phyloP scores from a whole-genome alignment of 2,329 filamentous ascomycete species.

The Capronia coronata region DNA sequence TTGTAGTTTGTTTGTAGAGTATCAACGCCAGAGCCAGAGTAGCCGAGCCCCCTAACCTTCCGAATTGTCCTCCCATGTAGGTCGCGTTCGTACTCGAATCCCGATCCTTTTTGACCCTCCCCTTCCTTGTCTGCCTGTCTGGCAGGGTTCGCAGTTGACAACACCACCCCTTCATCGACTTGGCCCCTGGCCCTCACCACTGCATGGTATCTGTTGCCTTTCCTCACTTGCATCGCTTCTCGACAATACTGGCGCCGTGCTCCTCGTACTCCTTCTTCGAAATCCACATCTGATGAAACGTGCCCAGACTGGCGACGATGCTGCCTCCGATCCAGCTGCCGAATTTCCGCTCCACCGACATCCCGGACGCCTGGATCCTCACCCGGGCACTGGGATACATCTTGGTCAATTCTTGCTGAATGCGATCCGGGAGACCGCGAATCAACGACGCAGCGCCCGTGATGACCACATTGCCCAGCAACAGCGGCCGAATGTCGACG shows the following conservation, averaged over 20 bases:
- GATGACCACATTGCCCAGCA: conserved; percentile 86
- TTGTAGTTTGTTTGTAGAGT: too few species aligned
- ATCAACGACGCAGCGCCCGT: conserved; percentile 82
- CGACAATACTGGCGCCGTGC: conserved; percentile 80
- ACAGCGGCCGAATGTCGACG: conserved; percentile 74
- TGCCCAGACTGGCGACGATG: conserved; percentile 88
- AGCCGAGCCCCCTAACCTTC: too few species aligned
- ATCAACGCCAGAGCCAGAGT: too few species aligned
- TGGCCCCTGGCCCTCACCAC: too few species aligned
- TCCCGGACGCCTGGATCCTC: conserved; percentile 78
- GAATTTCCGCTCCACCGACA: conserved; percentile 82
- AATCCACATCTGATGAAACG: conserved; percentile 99
- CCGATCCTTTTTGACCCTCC: too few species aligned
- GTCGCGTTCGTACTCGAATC: too few species aligned
- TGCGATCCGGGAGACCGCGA: conserved; percentile 83
- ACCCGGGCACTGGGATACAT: conserved; percentile 82
- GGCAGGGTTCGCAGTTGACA: background rate
- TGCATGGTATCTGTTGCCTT: too few species aligned
- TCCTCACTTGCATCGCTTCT: conserved; percentile 84
- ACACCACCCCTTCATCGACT: too few species aligned
- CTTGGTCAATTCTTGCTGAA: conserved; percentile 73
- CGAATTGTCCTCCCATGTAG: too few species aligned
- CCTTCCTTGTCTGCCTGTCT: background rate
- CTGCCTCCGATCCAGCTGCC: conserved; percentile 95
- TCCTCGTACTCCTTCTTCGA: conserved; percentile 96